Evolutionary conservation across 2,329 filamentous ascomycete genomes (phyloP).

Genomic region (Calonectria hawksworthii): DNA sequence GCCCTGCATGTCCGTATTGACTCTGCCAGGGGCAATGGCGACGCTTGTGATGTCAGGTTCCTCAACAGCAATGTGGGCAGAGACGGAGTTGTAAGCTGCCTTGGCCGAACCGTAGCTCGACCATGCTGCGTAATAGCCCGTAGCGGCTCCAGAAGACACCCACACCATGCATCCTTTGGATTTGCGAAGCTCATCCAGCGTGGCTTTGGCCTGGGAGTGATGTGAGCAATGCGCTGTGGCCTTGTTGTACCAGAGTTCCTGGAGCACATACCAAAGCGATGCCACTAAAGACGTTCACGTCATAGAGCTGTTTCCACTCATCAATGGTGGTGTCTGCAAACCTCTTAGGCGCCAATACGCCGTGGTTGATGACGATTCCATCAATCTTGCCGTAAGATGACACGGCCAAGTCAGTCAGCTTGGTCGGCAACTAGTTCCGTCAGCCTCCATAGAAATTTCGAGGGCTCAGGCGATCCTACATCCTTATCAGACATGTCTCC

Average conservation of each 20-base stretch:
- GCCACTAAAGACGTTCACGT: constrained; percentile 89
- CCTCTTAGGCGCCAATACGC: constrained; percentile 81
- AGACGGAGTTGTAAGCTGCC: constrained; percentile 85
- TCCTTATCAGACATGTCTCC: constrained; percentile 68
- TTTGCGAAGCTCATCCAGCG: constrained; percentile 77
- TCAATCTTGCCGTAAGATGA: constrained; percentile 81
- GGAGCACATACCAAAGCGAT: constrained; percentile 76
- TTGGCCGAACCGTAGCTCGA: constrained; percentile 87
- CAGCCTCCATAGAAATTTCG: neutral
- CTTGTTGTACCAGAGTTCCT: neutral
- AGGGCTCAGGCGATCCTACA: constrained; percentile 50
- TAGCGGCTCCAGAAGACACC: constrained; percentile 83
- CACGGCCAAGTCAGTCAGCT: constrained; percentile 75
- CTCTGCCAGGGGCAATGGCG: constrained; percentile 82
- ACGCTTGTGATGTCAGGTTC: constrained; percentile 82
- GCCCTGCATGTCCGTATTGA: constrained; percentile 93
- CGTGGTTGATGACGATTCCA: constrained; percentile 90
- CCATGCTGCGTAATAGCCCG: constrained; percentile 78
- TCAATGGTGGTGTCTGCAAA: constrained; percentile 77
- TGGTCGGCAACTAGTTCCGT: constrained; percentile 66
- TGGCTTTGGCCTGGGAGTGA: constrained; percentile 73
- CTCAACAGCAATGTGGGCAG: constrained; percentile 79
- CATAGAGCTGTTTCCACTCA: constrained; percentile 82
- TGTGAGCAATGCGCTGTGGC: constrained; percentile 24
- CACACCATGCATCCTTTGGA: constrained; percentile 81